Evolutionary conservation across 1,139 yeast genomes (phyloP), one percentile per base, ranked within the genome.

Genomic region (Blastobotrys illinoisensis): DNA sequence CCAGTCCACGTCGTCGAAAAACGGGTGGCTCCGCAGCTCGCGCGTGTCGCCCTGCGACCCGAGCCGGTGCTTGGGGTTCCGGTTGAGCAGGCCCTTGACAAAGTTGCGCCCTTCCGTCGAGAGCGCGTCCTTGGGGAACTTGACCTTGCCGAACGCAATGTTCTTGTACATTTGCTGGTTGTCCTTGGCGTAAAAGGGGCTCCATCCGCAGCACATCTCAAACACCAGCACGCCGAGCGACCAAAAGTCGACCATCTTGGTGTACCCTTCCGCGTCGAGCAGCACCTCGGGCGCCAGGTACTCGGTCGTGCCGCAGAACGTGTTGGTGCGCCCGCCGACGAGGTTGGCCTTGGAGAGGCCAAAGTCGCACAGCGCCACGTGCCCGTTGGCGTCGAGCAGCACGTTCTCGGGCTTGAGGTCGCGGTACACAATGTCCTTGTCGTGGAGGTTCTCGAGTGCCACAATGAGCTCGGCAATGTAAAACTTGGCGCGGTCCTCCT

Each of bases 171-270:
- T 93, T 72, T 91, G 97, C 74, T 93, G 98, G 53, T 96, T 89
- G 69, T 88, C 93, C 60, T 91, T 97, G 46, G 98, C 98, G 68
- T 89, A 91, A 70, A 93, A 93, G 54, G 99, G 99, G n/a, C 96
- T 87, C 98, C 98, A 93, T 46, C 99, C 99, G 74, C 98, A 93
- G 71, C 97, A 79, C 99, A 93, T 93, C 71, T 93, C 99, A 69
- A 88, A 93, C 48, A 93, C 77, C 51, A 93, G 77, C 44, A 93
- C 93, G 43, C 99, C 99, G 60, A 93, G 77, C 1, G 98, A 93
- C 99, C 99, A 93, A 85, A 96, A 93, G 72, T 93, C 99, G 44
- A 93, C 98, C 65, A 88, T 85, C 70, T 96, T 82, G 5, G 98
- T 90, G 71, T 93, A 93, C 1, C 98, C 98, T 69, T 88, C 90